Conservation (phyloP, 768 basidiomycete species). For the Russula abietina region DNA sequence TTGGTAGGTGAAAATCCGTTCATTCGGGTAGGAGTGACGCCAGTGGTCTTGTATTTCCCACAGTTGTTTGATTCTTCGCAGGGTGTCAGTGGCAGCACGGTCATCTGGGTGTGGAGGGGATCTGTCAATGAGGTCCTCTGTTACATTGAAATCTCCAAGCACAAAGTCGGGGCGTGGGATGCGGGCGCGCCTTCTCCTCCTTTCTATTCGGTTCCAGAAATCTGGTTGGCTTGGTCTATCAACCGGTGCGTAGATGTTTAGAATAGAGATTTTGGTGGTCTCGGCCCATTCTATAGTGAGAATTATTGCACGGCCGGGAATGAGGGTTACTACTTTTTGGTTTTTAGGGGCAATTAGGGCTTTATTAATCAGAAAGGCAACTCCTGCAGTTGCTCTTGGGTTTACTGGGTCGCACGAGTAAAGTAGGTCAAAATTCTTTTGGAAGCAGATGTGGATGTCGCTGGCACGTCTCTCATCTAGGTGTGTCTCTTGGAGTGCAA, state of each 20-base stretch:
- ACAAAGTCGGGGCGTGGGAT: not conserved
- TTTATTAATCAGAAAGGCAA: not conserved
- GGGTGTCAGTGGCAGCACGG: fast-evolving
- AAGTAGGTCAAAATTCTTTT: no score
- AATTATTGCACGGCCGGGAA: not conserved
- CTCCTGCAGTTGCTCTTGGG: not conserved
- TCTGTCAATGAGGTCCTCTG: not conserved
- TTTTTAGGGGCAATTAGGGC: not conserved
- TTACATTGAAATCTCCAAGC: not conserved
- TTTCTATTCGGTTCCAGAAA: not conserved
- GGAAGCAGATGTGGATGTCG: no score
- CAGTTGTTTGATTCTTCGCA: fast-evolving
- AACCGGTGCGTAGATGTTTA: not conserved
- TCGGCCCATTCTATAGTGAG: conserved; percentile 22
- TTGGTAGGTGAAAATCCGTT: no score
- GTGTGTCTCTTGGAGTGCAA: no score
- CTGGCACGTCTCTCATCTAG: no score
- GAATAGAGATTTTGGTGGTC: not conserved
- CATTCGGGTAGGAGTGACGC: not conserved
- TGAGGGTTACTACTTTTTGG: fast-evolving
- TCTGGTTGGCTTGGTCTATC: fast-evolving
- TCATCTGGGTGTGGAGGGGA: not conserved
- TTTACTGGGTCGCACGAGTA: not conserved
- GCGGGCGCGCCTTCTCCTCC: not conserved
- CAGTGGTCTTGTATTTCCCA: not conserved